Evolutionary conservation across 1,139 yeast species (phyloP), one percentile per base, ranked within the genome.

Genomic region (Zygotorulaspora mrakii): DNA sequence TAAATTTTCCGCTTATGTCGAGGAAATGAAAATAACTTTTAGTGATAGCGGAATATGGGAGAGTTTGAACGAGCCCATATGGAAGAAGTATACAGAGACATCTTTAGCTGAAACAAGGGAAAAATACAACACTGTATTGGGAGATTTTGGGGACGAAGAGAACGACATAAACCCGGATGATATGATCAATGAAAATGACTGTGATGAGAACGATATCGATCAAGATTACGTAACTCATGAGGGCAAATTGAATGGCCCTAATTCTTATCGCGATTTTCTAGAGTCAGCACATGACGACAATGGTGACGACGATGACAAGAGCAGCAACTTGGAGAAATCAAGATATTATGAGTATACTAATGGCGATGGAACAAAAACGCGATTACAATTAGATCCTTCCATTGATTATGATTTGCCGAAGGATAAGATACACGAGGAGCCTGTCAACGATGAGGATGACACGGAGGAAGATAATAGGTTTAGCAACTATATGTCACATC

Each of bases 121-220:
- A 57, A 89, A 88, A 66, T 91, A 91, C 65, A 91, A 91, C 64
- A 89, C 96, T n/a, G 84, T 91, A 26, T 71, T 91, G 23, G 97
- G 98, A 9, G 96, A 95, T 22, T 66, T 70, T 57, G 76, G 46
- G 11, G 61, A 53, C 10, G 62, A 56, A 6, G 55, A 49, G 20
- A 60, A 54, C 4, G 57, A 50, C 10, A 57, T 48, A 3, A 43
- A 40, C n/a, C 42, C 33, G 27, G 47, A 32, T 33, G 46, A 35
- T 31, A 34, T 28, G 30, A 39, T 40, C 18, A 41, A 42, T 5
- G 47, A 43, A 36, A 43, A 40, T 23, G 44, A 41, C 5, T 48
- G 46, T 23, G 52, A 45, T 23, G 49, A 47, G n/a, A 47, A 45
- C 8, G 50, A 46, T 3, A 43, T 40, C 8, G 47, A 44, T 16